Evolutionary conservation across 805 yeast species (phyloP), one percentile per base, ranked within the genome.

Genomic region (Yamadazyma laniorum): DNA sequence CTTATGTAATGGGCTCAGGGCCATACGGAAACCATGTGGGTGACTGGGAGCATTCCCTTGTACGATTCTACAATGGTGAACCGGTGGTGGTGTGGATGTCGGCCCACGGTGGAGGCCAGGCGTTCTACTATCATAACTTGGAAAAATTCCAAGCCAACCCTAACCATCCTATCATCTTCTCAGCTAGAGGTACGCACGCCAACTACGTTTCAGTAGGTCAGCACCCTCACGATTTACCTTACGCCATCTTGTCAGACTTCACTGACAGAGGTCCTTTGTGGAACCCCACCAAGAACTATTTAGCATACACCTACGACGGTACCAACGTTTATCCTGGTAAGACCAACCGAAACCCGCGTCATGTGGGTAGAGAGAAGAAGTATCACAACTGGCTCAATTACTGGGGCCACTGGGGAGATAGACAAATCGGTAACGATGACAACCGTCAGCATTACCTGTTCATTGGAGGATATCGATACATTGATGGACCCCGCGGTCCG

Each of bases 1-100:
- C 99, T 0, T 91, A 82, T 63, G 97, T 91, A 7, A 89, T 91
- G 97, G 98, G 98, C 3, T 75, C 77, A 25, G 99, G 99, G 0
- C 99, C 99, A 0, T 93, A 84, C 67, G 99, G 99, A 0, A 85
- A 91, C 57, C 99, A 91, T 56, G 80, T 93, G 23, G 99, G 98
- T 5, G 99, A 91, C 65, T 91, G 99, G 99, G 99, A 91, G 52
- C 99, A 91, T 59, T 80, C 95, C 1, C 63, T 91, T 25, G 91
- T 89, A 11, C 70, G 99, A 18, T 91, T 87, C 56, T 77, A 80
- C 52, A 74, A 82, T 3, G 95, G 96, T 1, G 63, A 70, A 41
- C 98, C 99, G 0, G 70, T 80, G 9, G 75, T 84, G 37, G 79
- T 90, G 15, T 91, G 98, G 98, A 85, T 93, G 95, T 82, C 95